Percentiles rank a stretch among this genome's conserved stretches.
phyloP scores from a whole-genome alignment of 164 flowering plant genomes.

The Annona cherimola region DNA sequence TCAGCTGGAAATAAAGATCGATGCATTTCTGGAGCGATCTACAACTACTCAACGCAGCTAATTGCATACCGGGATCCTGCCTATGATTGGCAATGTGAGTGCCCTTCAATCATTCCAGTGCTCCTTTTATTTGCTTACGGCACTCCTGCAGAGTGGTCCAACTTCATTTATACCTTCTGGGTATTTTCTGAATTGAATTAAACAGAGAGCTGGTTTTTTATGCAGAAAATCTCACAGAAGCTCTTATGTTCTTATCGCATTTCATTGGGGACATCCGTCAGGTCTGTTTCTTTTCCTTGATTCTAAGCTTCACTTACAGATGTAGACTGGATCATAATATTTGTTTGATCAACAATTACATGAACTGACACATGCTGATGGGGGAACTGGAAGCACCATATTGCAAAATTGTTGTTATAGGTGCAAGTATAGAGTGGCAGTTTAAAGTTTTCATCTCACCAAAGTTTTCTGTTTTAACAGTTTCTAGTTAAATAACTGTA shows the following conservation, averaged over 20 bases:
- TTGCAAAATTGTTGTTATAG: too few relatives aligned
- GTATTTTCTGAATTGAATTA: neutral
- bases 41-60: slow-evolving; percentile 87
- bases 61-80: slow-evolving; percentile 25
- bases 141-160: neutral
- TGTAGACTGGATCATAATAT: neutral
- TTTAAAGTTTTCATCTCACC: too few relatives aligned
- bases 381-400: too few relatives aligned
- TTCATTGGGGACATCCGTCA: slow-evolving; percentile 93
- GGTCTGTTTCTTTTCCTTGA: slow-evolving; percentile 36
- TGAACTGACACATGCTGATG: neutral
- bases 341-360: neutral
- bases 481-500: too few relatives aligned
- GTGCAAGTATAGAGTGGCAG: too few relatives aligned
- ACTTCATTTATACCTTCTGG: slow-evolving; percentile 4
- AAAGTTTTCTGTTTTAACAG: too few relatives aligned
- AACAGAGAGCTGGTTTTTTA: slow-evolving; percentile 11
- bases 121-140: neutral
- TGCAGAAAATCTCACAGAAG: slow-evolving; percentile 95
- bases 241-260: slow-evolving; percentile 89
- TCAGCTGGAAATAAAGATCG: slow-evolving; percentile 42
- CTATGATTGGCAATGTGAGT: slow-evolving; percentile 43
- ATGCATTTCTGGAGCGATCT: slow-evolving; percentile 89
- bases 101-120: neutral
- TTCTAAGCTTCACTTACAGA: neutral